Percentiles rank a stretch among this genome's conserved stretches.
phyloP scores from a whole-genome alignment of 257 asterid genomes.

The Solanum clarkiae region DNA sequence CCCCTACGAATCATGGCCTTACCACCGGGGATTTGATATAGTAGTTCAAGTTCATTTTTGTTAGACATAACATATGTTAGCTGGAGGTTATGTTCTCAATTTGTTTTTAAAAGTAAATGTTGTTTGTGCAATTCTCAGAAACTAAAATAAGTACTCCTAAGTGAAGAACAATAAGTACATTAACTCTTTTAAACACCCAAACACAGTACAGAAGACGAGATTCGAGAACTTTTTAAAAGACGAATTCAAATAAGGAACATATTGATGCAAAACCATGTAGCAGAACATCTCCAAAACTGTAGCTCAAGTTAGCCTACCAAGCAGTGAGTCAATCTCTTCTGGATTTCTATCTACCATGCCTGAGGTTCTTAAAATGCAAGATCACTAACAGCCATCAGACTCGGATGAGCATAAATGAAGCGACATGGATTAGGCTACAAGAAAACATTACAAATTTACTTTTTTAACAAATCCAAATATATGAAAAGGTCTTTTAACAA shows the following conservation, averaged over 20 bases:
- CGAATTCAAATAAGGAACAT: neutral
- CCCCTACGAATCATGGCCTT: too few relatives aligned
- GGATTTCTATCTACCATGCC: too few relatives aligned
- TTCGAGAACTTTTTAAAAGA: neutral
- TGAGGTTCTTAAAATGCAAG: neutral
- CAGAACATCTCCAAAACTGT: neutral
- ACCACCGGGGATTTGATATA: too few relatives aligned
- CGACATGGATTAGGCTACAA: neutral
- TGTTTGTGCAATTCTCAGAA: too few relatives aligned
- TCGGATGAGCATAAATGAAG: neutral
- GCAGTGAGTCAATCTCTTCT: neutral
- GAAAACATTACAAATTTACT: too few relatives aligned
- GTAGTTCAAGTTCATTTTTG: too few relatives aligned
- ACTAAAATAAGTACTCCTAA: too few relatives aligned
- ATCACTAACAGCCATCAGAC: neutral
- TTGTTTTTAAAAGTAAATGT: too few relatives aligned
- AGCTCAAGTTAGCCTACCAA: neutral
- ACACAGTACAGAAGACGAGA: neutral
- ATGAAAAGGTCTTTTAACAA: too few relatives aligned
- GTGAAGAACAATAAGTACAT: too few relatives aligned
- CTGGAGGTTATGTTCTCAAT: neutral
- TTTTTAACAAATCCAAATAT: too few relatives aligned
- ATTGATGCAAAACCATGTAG: neutral
- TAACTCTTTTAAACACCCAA: neutral
- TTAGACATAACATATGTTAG: neutral